Evolutionary conservation across 169 alveolate species (phyloP), one percentile per base, ranked within the genome.

Genomic region (Eimeria necatrix): DNA sequence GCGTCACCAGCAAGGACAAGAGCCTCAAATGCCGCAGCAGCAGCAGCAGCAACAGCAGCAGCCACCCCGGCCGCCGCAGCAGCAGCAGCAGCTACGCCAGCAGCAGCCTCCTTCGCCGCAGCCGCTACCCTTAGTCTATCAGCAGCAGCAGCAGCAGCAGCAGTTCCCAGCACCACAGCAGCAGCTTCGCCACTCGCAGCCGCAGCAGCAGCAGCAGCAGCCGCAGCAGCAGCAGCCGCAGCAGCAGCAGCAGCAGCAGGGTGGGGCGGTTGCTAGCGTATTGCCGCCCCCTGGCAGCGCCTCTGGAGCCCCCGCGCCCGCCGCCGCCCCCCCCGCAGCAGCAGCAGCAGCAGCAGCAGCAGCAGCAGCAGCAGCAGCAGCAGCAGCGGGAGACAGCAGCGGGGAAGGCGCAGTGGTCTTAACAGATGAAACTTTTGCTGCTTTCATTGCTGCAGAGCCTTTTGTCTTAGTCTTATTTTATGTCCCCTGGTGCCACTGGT

Each of bases 401-500:
- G 41, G 14, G 78, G 12, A 20, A 68, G 83, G 87, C 4, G 87
- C 87, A 12, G 41, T 76, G 5, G 12, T 41, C 10, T n/a, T 81
- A 24, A 52, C 90, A 5, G 90, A 81, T 5, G 90, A 81, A 22
- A 81, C 52, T 0, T 81, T 81, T 81, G 18, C 49, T 24, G 22
- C 51, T 10, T 81, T 61, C 53, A n/a, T 92, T 0, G 20, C 6
- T 0, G 48, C 64, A 0, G 74, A 92, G 48, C 60, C 95, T 4
- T 52, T 80, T 16, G 92, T 32, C 1, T 24, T 92, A 18, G 92
- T 92, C 10, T 22, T 92, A 10, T 92, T 71, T 24, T 92, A 92
- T 26, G 95, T 92, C 20, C 95, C 95, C 16, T 92, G 95, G 95
- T 92, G 95, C 22, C 78, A 41, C 53, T 92, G 95, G 95, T 92